phyloP scores from a whole-genome alignment of 805 yeast genomes.

The Lachancea meyersii region DNA sequence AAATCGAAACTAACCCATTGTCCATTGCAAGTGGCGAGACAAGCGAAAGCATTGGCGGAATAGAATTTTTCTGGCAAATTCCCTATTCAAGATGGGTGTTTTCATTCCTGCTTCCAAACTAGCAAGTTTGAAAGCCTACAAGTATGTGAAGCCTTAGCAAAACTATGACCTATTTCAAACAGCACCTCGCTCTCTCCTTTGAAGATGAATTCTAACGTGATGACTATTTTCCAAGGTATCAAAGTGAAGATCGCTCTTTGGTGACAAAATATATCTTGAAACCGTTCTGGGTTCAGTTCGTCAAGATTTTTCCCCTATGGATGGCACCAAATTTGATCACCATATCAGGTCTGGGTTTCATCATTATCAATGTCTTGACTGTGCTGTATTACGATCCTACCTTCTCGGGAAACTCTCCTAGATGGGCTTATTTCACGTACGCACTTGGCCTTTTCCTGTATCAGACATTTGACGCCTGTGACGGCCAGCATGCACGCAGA shows the following conservation, averaged over 20 bases:
- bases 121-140: constrained; percentile 49
- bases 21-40: too few relatives aligned
- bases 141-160: constrained; percentile 25
- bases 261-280: constrained; percentile 69
- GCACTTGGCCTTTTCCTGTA: constrained; percentile 82
- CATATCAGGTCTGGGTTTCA: constrained; percentile 66
- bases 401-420: constrained; percentile 53
- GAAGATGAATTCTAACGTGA: too few relatives aligned
- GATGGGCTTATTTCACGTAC: constrained; percentile 70
- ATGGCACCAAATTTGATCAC: constrained; percentile 95
- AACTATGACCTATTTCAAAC: neutral
- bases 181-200: too few relatives aligned
- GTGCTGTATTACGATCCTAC: constrained; percentile 71
- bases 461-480: constrained; percentile 95
- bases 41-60: too few relatives aligned
- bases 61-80: too few relatives aligned
- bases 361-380: constrained; percentile 54
- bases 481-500: constrained; percentile 90
- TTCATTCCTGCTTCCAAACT: constrained; percentile 52
- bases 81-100: constrained; percentile 70
- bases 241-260: constrained; percentile 75
- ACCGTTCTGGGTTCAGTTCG: constrained; percentile 76
- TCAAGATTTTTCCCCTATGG: constrained; percentile 67
- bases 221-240: too few relatives aligned
- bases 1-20: too few relatives aligned